phyloP scores from a whole-genome alignment of 73 alveolate species.

The Blepharisma stoltei region DNA sequence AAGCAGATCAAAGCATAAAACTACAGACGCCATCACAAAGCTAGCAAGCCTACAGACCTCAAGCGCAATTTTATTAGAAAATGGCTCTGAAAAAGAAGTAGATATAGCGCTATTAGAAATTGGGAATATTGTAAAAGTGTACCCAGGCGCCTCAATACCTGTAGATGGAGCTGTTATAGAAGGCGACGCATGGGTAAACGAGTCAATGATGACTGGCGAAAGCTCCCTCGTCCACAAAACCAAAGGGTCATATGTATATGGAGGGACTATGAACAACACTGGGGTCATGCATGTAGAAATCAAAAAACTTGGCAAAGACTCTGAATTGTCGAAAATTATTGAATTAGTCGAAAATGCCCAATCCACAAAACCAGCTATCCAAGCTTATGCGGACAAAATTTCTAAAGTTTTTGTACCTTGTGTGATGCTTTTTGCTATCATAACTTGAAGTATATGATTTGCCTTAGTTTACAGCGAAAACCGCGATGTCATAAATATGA shows the following conservation, averaged over 20 bases:
- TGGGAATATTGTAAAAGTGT: slow-evolving; percentile 68
- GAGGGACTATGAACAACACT: slow-evolving; percentile 58
- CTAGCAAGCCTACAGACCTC: slow-evolving; percentile 55
- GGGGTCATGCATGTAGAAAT: slow-evolving; percentile 54
- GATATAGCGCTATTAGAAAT: slow-evolving; percentile 49
- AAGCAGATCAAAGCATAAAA: slow-evolving; percentile 65
- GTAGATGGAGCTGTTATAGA: slow-evolving; percentile 79
- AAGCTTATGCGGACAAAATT: slow-evolving; percentile 66
- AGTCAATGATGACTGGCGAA: slow-evolving; percentile 83
- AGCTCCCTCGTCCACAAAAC: slow-evolving; percentile 41
- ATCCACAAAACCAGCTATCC: slow-evolving; percentile 64
- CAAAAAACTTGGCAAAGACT: slow-evolving; percentile 54
- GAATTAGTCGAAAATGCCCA: slow-evolving; percentile 75
- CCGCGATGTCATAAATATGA: slow-evolving; percentile 33
- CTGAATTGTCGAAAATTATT: slow-evolving; percentile 62
- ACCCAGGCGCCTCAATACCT: slow-evolving; percentile 78
- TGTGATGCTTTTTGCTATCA: slow-evolving; percentile 57
- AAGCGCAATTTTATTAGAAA: slow-evolving; percentile 55
- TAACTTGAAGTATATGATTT: slow-evolving; percentile 76
- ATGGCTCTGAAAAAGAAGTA: slow-evolving; percentile 33
- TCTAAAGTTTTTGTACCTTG: slow-evolving; percentile 66
- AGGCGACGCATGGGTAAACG: slow-evolving; percentile 69
- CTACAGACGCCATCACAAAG: slow-evolving; percentile 58
- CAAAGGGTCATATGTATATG: slow-evolving; percentile 48
- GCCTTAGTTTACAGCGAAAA: slow-evolving; percentile 53